Evolutionary conservation across 2,329 filamentous ascomycete genomes (phyloP).

Genomic region (Colletotrichum tropicicola): DNA sequence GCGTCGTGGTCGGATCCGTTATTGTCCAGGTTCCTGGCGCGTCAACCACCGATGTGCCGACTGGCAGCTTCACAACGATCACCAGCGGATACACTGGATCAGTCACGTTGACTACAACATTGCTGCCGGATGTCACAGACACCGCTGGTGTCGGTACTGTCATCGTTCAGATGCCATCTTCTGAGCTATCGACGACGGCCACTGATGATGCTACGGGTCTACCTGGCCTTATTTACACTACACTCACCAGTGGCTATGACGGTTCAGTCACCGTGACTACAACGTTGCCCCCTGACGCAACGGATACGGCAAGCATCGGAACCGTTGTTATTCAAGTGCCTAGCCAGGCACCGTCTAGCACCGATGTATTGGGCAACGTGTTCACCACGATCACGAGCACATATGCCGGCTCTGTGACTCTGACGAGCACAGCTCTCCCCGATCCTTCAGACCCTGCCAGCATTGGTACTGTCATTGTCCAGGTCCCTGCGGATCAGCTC

Average conservation of each 20-base stretch:
- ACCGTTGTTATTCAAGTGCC: not conserved
- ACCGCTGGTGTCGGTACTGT: not conserved
- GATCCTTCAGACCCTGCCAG: not conserved
- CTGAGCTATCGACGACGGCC: not conserved
- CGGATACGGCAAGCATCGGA: not conserved
- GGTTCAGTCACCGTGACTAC: not conserved
- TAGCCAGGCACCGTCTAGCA: not conserved
- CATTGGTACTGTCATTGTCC: not conserved
- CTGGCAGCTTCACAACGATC: not conserved
- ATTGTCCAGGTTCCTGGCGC: not conserved
- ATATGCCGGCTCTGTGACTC: not conserved
- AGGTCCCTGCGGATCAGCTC: not conserved
- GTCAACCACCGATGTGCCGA: not conserved
- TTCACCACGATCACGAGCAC: conserved; percentile 2
- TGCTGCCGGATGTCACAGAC: not conserved
- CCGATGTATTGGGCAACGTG: not conserved
- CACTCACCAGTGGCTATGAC: not conserved
- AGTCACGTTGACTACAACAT: not conserved
- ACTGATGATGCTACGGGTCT: not conserved
- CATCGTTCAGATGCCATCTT: not conserved
- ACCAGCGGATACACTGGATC: not conserved
- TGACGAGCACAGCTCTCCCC: not conserved
- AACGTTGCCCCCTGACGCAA: not conserved
- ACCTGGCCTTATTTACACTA: not conserved
- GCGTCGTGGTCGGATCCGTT: not conserved